phyloP scores from a whole-genome alignment of 495 filamentous ascomycete genomes.

The Thozetella sp. region DNA sequence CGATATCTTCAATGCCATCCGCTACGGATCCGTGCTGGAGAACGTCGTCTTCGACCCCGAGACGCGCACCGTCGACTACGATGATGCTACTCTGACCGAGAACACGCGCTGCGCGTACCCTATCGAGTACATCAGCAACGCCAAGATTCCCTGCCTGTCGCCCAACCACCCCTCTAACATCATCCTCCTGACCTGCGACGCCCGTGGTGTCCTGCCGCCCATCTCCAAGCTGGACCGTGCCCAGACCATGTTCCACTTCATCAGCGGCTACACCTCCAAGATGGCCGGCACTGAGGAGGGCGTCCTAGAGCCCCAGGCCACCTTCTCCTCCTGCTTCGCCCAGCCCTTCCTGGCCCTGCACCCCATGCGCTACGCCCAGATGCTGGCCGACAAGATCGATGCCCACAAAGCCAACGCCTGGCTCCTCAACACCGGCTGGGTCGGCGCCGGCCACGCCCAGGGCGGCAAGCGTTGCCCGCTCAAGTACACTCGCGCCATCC shows the following conservation, averaged over 20 bases:
- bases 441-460: constrained; percentile 90
- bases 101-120: constrained; percentile 99
- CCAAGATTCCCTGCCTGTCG: constrained; percentile 93
- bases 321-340: constrained; percentile 99
- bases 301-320: constrained; percentile 94
- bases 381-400: constrained; percentile 97
- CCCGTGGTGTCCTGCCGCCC: constrained; percentile 93
- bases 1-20: constrained; percentile 96
- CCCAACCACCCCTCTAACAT: constrained; percentile 93
- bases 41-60: constrained; percentile 96
- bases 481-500: constrained; percentile 98
- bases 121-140: constrained; percentile 98
- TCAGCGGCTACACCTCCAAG: constrained; percentile 99
- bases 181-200: constrained; percentile 96
- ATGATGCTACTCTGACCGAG: constrained; percentile 92
- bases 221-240: constrained; percentile 96
- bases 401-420: constrained; percentile 95
- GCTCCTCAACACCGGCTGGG: constrained; percentile 99
- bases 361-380: constrained; percentile 98
- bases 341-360: constrained; percentile 98
- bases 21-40: constrained; percentile 95
- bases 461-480: constrained; percentile 98
- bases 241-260: constrained; percentile 99
- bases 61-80: constrained; percentile 90
- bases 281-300: constrained; percentile 99